These are phyloP conservation scores for Wallemia hederae DNA, from an alignment of 1,284 basidiomycete genomes.

Conservation along the genomic window DNA sequence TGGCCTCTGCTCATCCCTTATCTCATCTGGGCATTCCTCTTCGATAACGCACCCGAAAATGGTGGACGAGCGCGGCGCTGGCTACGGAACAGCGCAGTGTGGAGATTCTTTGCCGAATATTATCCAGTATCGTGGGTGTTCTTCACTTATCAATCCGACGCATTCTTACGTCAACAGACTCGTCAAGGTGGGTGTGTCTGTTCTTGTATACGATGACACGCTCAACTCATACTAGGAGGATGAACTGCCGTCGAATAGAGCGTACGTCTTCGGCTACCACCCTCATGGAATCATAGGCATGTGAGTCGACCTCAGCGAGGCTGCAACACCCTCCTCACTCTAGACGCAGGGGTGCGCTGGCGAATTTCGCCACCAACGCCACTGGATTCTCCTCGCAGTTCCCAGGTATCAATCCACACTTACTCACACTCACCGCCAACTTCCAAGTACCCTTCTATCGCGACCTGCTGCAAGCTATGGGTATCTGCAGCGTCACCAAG, in stretches of 20 bases:
- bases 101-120: conserved; percentile 69
- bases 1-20: conserved; percentile 72
- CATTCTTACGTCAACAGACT: conserved; percentile 17
- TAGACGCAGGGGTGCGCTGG: conserved; percentile 46
- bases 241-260: conserved; percentile 62
- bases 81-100: conserved; percentile 40
- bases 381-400: conserved; percentile 74
- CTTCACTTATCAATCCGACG: conserved; percentile 2
- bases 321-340: not conserved
- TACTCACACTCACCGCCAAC: conserved; percentile 68
- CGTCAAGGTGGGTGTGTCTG: conserved; percentile 22
- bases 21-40: conserved; percentile 40
- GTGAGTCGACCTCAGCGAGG: conserved; percentile 20
- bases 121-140: conserved; percentile 57
- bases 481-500: conserved; percentile 76
- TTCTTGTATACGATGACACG: not conserved
- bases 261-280: conserved; percentile 91
- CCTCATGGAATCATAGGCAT: conserved; percentile 89
- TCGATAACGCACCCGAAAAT: conserved; percentile 45
- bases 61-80: conserved; percentile 52
- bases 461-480: conserved; percentile 55
- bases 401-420: conserved; percentile 71
- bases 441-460: conserved; percentile 82
- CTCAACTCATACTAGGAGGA: conserved; percentile 26
- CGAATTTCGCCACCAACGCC: conserved; percentile 79